Conservation (phyloP, 805 yeast genomes). For the Clavispora santaluciae region DNA sequence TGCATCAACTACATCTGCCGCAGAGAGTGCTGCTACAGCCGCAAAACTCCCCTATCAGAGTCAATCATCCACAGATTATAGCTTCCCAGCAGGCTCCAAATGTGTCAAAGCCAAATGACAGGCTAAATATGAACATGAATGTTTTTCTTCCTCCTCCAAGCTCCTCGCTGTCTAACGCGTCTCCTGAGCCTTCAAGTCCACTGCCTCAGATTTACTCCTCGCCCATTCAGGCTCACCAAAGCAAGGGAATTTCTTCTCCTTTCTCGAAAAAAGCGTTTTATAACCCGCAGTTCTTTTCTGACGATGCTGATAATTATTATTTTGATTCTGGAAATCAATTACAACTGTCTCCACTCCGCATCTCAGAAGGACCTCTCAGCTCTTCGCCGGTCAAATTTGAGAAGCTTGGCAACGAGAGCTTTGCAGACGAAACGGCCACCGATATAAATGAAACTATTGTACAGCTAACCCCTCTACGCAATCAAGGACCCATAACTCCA, state of each 20-base stretch:
- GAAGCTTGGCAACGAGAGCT: background rate
- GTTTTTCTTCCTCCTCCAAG: constrained; percentile 36
- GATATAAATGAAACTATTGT: constrained; percentile 39
- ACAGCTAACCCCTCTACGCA: constrained; percentile 37
- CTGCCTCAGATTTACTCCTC: constrained; percentile 21
- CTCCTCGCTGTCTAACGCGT: constrained; percentile 27
- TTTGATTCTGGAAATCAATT: background rate
- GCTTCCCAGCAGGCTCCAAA: background rate
- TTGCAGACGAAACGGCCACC: constrained; percentile 25
- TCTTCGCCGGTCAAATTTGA: constrained; percentile 9
- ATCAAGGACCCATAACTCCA: constrained; percentile 31
- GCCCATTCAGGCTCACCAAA: constrained; percentile 17
- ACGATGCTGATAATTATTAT: constrained; percentile 8
- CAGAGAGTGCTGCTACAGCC: background rate
- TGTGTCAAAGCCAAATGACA: background rate
- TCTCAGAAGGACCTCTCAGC: constrained; percentile 10
- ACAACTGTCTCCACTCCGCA: background rate
- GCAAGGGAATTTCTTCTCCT: constrained; percentile 13
- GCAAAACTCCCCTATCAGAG: background rate
- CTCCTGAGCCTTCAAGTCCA: constrained; percentile 30
- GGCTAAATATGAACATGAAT: constrained; percentile 13
- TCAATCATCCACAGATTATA: background rate
- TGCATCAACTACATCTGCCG: background rate
- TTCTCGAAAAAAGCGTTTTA: constrained; percentile 23
- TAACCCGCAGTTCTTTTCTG: constrained; percentile 39